Conservation (phyloP, 306 rosid species). For the Castanopsis chinensis region DNA sequence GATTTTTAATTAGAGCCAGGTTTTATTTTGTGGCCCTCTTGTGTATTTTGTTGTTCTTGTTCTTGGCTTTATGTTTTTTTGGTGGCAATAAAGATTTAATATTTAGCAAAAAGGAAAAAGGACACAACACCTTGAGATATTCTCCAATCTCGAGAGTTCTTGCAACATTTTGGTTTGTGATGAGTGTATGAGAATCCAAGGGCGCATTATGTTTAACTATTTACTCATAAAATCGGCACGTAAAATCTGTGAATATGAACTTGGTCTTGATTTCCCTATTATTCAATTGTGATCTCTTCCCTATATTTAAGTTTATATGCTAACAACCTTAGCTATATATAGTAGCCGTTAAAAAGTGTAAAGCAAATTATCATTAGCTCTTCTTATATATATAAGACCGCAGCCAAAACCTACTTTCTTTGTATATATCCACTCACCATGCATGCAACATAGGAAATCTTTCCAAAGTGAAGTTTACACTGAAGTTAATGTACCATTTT, state of each 20-base stretch:
- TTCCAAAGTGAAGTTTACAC: not conserved
- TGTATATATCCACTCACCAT: not conserved
- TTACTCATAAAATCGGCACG: not conserved
- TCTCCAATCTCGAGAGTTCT: no score
- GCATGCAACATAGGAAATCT: slow-evolving; percentile 10
- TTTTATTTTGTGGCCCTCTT: no score
- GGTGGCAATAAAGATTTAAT: no score
- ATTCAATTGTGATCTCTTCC: not conserved
- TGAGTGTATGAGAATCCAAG: no score
- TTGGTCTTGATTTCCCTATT: not conserved
- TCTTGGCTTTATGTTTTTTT: no score
- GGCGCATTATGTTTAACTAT: no score
- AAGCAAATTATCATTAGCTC: slow-evolving; percentile 1
- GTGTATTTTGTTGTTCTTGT: no score
- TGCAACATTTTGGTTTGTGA: no score
- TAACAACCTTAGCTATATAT: not conserved
- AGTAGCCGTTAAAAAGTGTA: slow-evolving; percentile 7
- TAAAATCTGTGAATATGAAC: not conserved
- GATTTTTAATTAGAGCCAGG: no score
- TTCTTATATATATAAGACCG: not conserved
- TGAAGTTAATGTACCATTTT: slow-evolving; percentile 45
- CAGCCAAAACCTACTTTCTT: not conserved
- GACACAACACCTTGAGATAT: no score
- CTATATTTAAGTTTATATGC: not conserved
- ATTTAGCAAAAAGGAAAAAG: no score